These are phyloP conservation scores for Dendryphion nanum DNA, from an alignment of 2,329 filamentous ascomycete genomes.

Conservation along the genomic window DNA sequence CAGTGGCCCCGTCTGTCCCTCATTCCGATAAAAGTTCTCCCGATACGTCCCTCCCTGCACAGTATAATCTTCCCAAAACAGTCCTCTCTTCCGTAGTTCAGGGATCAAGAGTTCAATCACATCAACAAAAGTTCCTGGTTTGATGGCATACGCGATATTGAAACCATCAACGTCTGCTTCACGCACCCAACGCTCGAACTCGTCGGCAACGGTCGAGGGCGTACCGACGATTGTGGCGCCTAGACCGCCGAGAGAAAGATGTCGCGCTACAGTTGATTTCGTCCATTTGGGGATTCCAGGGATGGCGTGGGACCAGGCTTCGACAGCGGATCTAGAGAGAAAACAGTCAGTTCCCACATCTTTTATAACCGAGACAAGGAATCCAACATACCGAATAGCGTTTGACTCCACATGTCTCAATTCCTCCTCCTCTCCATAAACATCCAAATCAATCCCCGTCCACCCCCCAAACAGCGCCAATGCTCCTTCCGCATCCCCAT, in stretches of 20 bases:
- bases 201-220: slow-evolving; percentile 61
- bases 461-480: slow-evolving; percentile 69
- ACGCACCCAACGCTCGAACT: slow-evolving; percentile 62
- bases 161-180: slow-evolving; percentile 72
- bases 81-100: slow-evolving; percentile 59
- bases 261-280: slow-evolving; percentile 63
- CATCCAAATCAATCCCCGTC: slow-evolving; percentile 63
- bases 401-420: slow-evolving; percentile 58
- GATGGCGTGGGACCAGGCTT: slow-evolving; percentile 15
- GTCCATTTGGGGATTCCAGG: slow-evolving; percentile 61
- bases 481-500: slow-evolving; percentile 63
- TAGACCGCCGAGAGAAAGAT: slow-evolving; percentile 64
- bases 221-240: slow-evolving; percentile 63
- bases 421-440: slow-evolving; percentile 61
- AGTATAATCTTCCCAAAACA: slow-evolving; percentile 52
- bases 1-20: slow-evolving; percentile 48
- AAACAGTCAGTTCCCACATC: background rate
- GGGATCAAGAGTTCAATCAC: slow-evolving; percentile 59
- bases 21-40: slow-evolving; percentile 56
- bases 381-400: slow-evolving; percentile 34
- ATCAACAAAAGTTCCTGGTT: slow-evolving; percentile 64
- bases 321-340: slow-evolving; percentile 13
- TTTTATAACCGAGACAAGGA: background rate
- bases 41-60: slow-evolving; percentile 57
- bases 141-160: slow-evolving; percentile 66